Conservation (phyloP, 2,329 filamentous ascomycete genomes). For the Colletotrichum falcatum region DNA sequence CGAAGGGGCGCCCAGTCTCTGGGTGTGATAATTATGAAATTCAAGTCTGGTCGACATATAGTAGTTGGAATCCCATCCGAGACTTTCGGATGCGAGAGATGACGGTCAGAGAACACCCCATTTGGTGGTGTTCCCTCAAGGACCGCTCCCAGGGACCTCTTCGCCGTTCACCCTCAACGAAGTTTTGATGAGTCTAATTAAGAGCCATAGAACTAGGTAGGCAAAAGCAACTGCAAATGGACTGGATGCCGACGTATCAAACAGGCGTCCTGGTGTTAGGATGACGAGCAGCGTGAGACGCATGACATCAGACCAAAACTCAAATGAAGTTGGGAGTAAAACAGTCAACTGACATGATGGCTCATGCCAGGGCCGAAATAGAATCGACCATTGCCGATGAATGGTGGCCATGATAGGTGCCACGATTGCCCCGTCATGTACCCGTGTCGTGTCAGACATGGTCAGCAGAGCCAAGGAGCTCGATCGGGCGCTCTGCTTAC, state of each 20-base stretch:
- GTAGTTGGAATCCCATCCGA: background rate
- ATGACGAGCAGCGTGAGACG: background rate
- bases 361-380: background rate
- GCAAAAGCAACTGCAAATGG: too few species aligned
- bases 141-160: background rate
- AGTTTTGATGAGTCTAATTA: background rate
- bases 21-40: background rate
- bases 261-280: background rate
- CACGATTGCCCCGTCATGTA: conserved; percentile 27
- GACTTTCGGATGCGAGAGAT: background rate
- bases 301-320: background rate
- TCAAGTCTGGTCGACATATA: background rate
- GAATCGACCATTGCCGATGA: conserved; percentile 8
- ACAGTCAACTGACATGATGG: background rate
- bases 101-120: background rate
- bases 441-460: conserved; percentile 33
- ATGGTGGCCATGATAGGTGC: conserved; percentile 30
- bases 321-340: background rate
- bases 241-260: background rate
- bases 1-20: background rate
- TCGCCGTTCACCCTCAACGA: background rate
- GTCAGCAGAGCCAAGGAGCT: conserved; percentile 19
- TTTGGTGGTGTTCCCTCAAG: background rate
- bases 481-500: conserved; percentile 32
- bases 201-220: background rate